phyloP scores from a whole-genome alignment of 148 eudicot genomes.

The Camellia sinensis region DNA sequence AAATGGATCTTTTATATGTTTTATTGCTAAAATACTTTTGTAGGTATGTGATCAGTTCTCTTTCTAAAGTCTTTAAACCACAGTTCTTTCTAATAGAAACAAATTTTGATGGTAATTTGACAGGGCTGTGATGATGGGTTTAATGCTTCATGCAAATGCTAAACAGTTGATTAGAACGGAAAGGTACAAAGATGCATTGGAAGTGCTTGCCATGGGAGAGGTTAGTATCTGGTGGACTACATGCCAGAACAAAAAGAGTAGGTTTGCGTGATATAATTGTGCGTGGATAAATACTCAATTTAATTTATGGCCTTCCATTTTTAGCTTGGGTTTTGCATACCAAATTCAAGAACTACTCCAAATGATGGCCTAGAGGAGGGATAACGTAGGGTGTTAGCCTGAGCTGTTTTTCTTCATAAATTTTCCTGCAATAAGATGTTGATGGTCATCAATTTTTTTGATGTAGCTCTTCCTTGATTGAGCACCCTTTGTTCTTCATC shows the following conservation, averaged over 20 bases:
- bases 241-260: not conserved
- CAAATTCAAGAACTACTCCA: not conserved
- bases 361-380: constrained; percentile 9
- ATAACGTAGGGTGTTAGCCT: not conserved
- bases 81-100: not conserved
- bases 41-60: not conserved
- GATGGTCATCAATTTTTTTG: not conserved
- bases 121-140: constrained; percentile 96
- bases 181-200: constrained; percentile 72
- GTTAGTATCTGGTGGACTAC: constrained; percentile 34
- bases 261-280: too few relatives aligned
- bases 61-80: constrained; percentile 1
- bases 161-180: constrained; percentile 51
- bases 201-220: constrained; percentile 93
- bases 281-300: not conserved
- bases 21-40: not conserved
- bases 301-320: not conserved
- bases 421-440: not conserved
- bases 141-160: constrained; percentile 86
- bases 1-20: not conserved
- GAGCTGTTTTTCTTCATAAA: not conserved
- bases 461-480: not conserved
- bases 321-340: not conserved
- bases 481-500: not conserved
- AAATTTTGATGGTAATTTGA: constrained; percentile 18